Evolutionary conservation across 768 basidiomycete genomes (phyloP), one percentile per base, ranked within the genome.

Genomic region (Kwoniella sp.): DNA sequence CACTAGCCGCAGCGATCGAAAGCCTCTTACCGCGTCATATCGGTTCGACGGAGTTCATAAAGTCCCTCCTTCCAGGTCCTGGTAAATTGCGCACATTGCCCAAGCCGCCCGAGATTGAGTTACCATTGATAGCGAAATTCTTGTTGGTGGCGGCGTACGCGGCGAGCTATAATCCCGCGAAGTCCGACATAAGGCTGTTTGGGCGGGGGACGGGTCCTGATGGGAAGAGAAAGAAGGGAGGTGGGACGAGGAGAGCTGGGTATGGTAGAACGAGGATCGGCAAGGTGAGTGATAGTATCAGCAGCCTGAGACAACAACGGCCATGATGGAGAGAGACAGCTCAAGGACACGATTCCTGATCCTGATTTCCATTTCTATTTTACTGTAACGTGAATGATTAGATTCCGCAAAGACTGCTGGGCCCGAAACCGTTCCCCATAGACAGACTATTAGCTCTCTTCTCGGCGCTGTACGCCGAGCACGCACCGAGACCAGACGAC

Each of bases 111-210:
- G n/a, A 55, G 23, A 57, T 75, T 31, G 64, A 73, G 7, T 30
- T 81, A 13, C 68, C 72, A 25, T 17, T 71, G 2, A 65, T 68
- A 11, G 87, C 87, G 23, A 89, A 89, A 73, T 92, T 87, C 71
- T 83, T 93, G 25, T 81, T 93, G 4, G 78, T 93, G 2, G 89
- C 90, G 0, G 86, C 88, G 0, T 95, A 88, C 74, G 81, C 93
- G 45, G 91, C 92, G 4, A 91, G 91, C 47, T 89, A 88, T 47
- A 96, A 95, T 73, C 92, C 93, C 1, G 79, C 87, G 0, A 89
- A 87, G 73, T 88, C 87, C 9, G 93, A 94, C 79, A 37, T 91
- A 68, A 83, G 90, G 38, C 88, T 95, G 86, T 92, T 96, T 79
- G 89, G 90, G 3, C 79, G 92, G 15, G 89, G 87, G 0, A 64